These are phyloP conservation scores for Talaromyces marneffei DNA, from an alignment of 2,329 filamentous ascomycete species.

Conservation along the genomic window DNA sequence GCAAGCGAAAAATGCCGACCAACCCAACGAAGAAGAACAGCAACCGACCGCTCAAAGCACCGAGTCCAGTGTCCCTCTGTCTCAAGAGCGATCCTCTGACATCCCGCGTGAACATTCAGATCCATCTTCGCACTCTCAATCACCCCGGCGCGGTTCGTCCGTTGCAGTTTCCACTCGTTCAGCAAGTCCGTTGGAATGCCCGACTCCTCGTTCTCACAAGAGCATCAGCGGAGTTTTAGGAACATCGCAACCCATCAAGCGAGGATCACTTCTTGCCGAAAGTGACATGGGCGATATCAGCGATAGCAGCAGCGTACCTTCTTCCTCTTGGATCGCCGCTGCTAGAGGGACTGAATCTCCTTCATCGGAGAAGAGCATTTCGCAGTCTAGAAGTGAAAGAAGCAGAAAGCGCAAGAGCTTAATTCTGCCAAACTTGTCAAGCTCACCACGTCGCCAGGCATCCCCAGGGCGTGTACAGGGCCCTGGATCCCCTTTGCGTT, in stretches of 20 bases:
- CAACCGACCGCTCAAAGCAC: conserved; percentile 11
- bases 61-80: conserved; percentile 18
- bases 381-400: conserved; percentile 68
- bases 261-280: conserved; percentile 73
- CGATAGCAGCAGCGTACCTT: conserved; percentile 68
- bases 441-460: conserved; percentile 75
- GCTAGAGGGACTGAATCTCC: conserved; percentile 79
- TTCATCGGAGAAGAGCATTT: conserved; percentile 75
- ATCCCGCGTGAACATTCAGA: conserved; percentile 53
- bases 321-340: conserved; percentile 70
- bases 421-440: conserved; percentile 67
- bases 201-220: conserved; percentile 79
- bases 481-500: conserved; percentile 80
- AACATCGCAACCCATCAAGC: conserved; percentile 57
- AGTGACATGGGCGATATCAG: conserved; percentile 76
- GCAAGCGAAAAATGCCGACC: not conserved
- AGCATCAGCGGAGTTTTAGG: conserved; percentile 53
- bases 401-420: conserved; percentile 84
- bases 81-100: conserved; percentile 43
- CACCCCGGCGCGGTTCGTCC: conserved; percentile 52
- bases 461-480: conserved; percentile 72
- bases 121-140: conserved; percentile 38
- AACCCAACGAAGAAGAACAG: conserved; percentile 4
- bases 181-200: conserved; percentile 83
- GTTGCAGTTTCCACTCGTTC: conserved; percentile 73